A percentile compares a stretch with the other conserved stretches of the same genome.
Conservation (phyloP, 2,329 filamentous ascomycete species). For the Penicillium hordei region DNA sequence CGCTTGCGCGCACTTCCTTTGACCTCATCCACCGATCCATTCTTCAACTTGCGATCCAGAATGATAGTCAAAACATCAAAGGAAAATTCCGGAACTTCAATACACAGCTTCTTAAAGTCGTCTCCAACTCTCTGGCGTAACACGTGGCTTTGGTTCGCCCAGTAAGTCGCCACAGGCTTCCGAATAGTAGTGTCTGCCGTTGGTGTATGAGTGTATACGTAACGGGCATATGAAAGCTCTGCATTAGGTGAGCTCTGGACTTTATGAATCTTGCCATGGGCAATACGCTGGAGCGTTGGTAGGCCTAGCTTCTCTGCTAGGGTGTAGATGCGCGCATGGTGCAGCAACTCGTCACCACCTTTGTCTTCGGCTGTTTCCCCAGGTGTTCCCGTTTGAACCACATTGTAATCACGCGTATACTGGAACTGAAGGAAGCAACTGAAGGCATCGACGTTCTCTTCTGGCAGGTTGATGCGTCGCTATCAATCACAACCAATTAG, state of each 20-base stretch:
- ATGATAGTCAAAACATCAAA: conserved; percentile 78
- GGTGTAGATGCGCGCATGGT: conserved; percentile 87
- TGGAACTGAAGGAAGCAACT: conserved; percentile 80
- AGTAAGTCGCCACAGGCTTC: conserved; percentile 84
- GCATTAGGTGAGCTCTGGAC: conserved; percentile 83
- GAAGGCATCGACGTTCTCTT: conserved; percentile 70
- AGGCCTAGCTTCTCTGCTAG: conserved; percentile 77
- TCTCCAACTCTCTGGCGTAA: conserved; percentile 81
- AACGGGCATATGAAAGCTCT: conserved; percentile 88
- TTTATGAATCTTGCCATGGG: conserved; percentile 87
- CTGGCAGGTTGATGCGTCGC: conserved; percentile 66
- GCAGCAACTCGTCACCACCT: conserved; percentile 78
- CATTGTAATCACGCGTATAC: conserved; percentile 86
- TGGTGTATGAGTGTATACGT: conserved; percentile 77
- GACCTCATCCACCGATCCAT: conserved; percentile 33
- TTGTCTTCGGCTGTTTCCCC: conserved; percentile 68
- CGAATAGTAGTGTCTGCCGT: conserved; percentile 71
- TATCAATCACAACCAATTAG: conserved; percentile 37
- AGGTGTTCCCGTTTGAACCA: conserved; percentile 57
- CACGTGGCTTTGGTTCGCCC: conserved; percentile 77
- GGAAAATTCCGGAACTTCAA: conserved; percentile 87
- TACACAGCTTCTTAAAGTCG: conserved; percentile 79
- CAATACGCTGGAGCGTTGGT: conserved; percentile 67
- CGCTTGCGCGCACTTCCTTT: conserved; percentile 45
- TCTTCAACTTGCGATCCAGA: conserved; percentile 48